A percentile compares a stretch with the other conserved stretches of the same genome.
These are phyloP conservation scores for Parsonsia alboflavescens DNA, from an alignment of 257 asterid genomes.

Conservation along the genomic window DNA sequence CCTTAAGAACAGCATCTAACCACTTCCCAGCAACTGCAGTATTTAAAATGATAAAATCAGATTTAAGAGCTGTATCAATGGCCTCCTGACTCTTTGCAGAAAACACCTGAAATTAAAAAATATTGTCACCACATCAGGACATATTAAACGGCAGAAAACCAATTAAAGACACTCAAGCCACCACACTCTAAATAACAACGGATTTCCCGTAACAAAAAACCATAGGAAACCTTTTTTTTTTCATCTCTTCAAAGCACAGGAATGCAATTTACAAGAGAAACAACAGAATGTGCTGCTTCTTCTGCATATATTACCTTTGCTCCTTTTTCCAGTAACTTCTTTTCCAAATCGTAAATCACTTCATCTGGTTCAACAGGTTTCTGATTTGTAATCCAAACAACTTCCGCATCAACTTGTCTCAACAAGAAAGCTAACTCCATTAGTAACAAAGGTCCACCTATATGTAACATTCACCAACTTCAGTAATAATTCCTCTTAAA, in stretches of 20 bases:
- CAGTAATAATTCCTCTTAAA: background rate
- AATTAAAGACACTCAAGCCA: background rate
- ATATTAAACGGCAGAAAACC: background rate
- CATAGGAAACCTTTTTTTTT: background rate
- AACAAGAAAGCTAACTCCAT: conserved; percentile 88
- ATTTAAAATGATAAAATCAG: conserved; percentile 79
- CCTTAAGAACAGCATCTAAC: conserved; percentile 88
- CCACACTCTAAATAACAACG: background rate
- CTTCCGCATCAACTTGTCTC: conserved; percentile 63
- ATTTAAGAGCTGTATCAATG: conserved; percentile 67
- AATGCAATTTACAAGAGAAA: background rate
- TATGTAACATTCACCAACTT: background rate
- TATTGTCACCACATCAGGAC: background rate
- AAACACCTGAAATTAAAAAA: conserved; percentile 43
- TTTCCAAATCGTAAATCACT: conserved; percentile 60
- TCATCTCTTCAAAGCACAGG: background rate
- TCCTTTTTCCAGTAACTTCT: conserved; percentile 59
- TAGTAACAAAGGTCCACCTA: conserved; percentile 73
- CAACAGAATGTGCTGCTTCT: background rate
- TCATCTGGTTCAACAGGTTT: conserved; percentile 54
- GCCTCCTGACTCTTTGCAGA: conserved; percentile 79
- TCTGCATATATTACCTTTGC: conserved; percentile 49
- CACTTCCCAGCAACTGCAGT: conserved; percentile 99
- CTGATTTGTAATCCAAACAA: conserved; percentile 76
- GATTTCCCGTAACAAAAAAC: background rate